A percentile compares a stretch with the other conserved stretches of the same genome.
Evolutionary conservation across 2,329 filamentous ascomycete genomes (phyloP).

Genomic region (Trichoderma arundinaceum): DNA sequence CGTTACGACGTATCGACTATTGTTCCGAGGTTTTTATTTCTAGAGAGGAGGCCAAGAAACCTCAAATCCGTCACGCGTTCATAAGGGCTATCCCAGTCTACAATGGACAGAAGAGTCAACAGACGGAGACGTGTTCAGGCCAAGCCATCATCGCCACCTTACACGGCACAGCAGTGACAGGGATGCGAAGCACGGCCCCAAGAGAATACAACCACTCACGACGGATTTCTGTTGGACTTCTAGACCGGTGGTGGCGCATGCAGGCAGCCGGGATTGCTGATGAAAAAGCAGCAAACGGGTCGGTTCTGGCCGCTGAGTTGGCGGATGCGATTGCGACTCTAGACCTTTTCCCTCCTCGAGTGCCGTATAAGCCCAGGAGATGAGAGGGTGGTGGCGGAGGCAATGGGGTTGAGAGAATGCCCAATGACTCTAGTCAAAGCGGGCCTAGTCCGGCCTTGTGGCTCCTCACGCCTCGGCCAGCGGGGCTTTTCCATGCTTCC

Average conservation of each 20-base stretch:
- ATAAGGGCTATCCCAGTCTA: not conserved
- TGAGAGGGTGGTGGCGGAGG: slow-evolving; percentile 10
- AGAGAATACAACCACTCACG: slow-evolving; percentile 1
- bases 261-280: slow-evolving; percentile 9
- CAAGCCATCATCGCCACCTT: not conserved
- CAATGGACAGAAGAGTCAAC: not conserved
- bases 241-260: slow-evolving; percentile 26
- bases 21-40: too few species aligned
- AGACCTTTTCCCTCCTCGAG: not conserved
- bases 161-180: not conserved
- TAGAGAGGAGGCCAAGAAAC: not conserved
- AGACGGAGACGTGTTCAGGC: not conserved
- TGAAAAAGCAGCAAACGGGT: not conserved
- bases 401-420: not conserved
- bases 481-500: not conserved
- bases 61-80: not conserved
- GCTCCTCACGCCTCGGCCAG: slow-evolving; percentile 18
- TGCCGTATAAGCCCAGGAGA: slow-evolving; percentile 3
- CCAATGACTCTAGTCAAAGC: slow-evolving; percentile 15
- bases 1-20: too few species aligned
- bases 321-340: not conserved
- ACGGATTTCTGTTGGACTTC: slow-evolving; percentile 11
- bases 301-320: not conserved
- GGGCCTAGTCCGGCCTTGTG: slow-evolving; percentile 25
- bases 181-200: not conserved